Base-by-base conservation (phyloP, 495 filamentous ascomycete species). In the Neohortaea acidophila region DNA sequence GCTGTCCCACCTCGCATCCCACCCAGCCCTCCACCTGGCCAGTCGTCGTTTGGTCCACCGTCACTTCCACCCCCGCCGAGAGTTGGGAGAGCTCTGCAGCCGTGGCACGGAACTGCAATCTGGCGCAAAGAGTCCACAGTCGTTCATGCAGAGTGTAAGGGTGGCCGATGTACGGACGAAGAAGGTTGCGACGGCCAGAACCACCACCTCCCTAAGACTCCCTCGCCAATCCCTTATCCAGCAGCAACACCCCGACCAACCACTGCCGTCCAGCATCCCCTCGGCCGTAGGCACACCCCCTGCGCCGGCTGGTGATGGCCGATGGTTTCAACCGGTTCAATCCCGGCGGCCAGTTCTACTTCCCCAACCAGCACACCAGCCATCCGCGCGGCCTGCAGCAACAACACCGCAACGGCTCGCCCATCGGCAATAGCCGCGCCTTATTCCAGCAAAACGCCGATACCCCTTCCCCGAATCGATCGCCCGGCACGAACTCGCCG, bases 321-420 rank as follows among this genome's bases (percentile, higher is more conserved):
- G 79, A 85, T 81, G 79, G 73, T 76, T 67, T 66, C 57, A 73
- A 78, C 67, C 73, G 75, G 61, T 79, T 75, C 69, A 72, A 74
- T 63, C 72, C 77, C 68, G 71, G 70, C 64, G 69, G 72, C 59
- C 72, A 70, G 55, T 74, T 70, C 55, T 70, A 63, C 55, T 76
- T 68, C 48, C 63, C 65, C 57, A 61, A 69, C 45, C 52, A 61
- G 25, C 67, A 72, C 37, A 56, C 57, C 36, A 60, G 43, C 41
- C 55, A 55, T 35, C 63, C 45, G 27, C 65, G 63, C 54, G 62
- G 63, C 44, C 65, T 67, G 49, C n/a, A n/a, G n/a, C n/a, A n/a
- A n/a, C 54, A 67, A 21, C 52, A 65, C 48, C 71, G 67, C 35
- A 73, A 68, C 58, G 67, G 70, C 34, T 76, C 75, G 30, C 65